A percentile compares a stretch with the other conserved stretches of the same genome.
These are phyloP conservation scores for Citropsis articulata DNA, from an alignment of 345 rosid genomes.

Conservation along the genomic window DNA sequence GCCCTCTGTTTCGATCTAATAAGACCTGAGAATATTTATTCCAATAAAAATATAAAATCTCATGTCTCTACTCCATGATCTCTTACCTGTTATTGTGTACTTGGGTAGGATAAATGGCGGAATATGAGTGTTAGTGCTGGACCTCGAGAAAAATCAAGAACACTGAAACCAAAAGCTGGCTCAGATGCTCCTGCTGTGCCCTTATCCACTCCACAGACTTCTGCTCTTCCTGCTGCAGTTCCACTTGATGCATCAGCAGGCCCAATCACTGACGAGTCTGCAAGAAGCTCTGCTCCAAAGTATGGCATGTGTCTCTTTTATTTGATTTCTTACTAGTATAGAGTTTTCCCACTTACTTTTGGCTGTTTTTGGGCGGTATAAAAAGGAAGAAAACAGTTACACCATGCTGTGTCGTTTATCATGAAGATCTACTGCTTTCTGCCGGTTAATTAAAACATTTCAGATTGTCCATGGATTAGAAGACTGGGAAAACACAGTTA, in stretches of 20 bases:
- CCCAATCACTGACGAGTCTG: conserved; percentile 23
- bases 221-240: conserved; percentile 23
- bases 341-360: not conserved
- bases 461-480: not conserved
- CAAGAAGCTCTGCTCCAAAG: conserved; percentile 38
- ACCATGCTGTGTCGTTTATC: not conserved
- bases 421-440: not conserved
- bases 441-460: not conserved
- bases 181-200: conserved; percentile 27
- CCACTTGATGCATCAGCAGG: conserved; percentile 24
- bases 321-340: not conserved
- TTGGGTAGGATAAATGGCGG: conserved; percentile 85
- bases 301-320: conserved; percentile 15
- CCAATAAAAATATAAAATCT: not conserved
- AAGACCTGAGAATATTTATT: not conserved
- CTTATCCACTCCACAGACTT: conserved; percentile 14
- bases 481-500: not conserved
- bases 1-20: not conserved
- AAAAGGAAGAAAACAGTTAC: not conserved
- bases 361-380: not conserved
- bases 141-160: conserved; percentile 53
- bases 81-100: not conserved
- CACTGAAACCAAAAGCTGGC: conserved; percentile 44
- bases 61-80: not conserved
- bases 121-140: conserved; percentile 69